Conservation (phyloP, 2,329 filamentous ascomycete genomes). For the Alternaria sp. region DNA sequence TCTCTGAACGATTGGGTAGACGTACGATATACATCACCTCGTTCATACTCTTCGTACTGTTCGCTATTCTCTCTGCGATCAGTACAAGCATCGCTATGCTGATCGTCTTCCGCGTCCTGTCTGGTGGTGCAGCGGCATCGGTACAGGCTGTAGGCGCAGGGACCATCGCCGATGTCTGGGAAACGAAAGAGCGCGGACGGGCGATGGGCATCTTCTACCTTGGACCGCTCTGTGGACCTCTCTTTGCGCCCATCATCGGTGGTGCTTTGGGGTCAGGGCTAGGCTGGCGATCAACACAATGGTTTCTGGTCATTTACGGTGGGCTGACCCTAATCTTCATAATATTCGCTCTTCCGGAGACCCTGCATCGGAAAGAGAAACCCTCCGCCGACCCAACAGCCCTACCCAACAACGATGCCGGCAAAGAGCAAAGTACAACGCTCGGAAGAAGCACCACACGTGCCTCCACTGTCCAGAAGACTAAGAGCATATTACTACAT, state of each 20-base stretch:
- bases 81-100: constrained; percentile 48
- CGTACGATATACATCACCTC: constrained; percentile 47
- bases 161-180: constrained; percentile 49
- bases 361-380: constrained; percentile 25
- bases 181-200: constrained; percentile 44
- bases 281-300: constrained; percentile 50
- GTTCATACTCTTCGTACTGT: constrained; percentile 45
- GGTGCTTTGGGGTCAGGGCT: constrained; percentile 41
- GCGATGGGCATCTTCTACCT: constrained; percentile 51
- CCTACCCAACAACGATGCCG: neutral
- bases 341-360: constrained; percentile 46
- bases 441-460: constrained; percentile 41
- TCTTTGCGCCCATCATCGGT: constrained; percentile 50
- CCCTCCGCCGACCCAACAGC: constrained; percentile 1
- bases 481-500: constrained; percentile 34
- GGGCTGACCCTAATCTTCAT: constrained; percentile 40
- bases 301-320: constrained; percentile 50
- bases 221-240: constrained; percentile 47
- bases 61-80: constrained; percentile 42
- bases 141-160: constrained; percentile 50
- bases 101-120: constrained; percentile 43
- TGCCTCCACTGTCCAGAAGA: constrained; percentile 43
- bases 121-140: constrained; percentile 47
- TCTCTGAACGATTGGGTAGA: constrained; percentile 46
- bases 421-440: constrained; percentile 16